Evolutionary conservation across 257 asterid genomes (phyloP).

Genomic region (Solanum appendiculatum): DNA sequence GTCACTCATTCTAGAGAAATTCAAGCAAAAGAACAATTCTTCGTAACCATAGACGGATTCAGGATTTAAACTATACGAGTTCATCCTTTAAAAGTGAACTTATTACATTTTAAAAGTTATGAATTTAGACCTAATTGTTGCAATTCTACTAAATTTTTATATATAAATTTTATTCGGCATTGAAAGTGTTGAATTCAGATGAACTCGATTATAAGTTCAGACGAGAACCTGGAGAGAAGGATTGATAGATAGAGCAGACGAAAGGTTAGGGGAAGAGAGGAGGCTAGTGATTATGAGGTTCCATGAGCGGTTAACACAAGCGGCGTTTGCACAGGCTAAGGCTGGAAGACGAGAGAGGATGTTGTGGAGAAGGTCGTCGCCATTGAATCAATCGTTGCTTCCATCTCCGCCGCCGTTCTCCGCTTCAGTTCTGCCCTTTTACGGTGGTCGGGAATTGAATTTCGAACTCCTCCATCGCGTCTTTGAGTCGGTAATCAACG

Average conservation of each 20-base stretch:
- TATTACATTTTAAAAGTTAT: background rate
- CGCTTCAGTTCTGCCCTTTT: background rate
- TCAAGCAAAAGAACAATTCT: background rate
- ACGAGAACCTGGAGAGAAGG: constrained; percentile 32
- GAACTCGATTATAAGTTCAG: background rate
- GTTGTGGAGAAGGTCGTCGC: constrained; percentile 46
- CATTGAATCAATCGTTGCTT: constrained; percentile 30
- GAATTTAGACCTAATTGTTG: background rate
- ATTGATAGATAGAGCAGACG: constrained; percentile 57
- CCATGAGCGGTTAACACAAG: constrained; percentile 81
- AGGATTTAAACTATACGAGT: background rate
- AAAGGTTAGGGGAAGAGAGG: constrained; percentile 57
- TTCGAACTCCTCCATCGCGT: background rate
- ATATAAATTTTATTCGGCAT: background rate
- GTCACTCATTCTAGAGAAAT: background rate
- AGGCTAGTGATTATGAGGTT: constrained; percentile 40
- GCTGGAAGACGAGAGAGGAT: constrained; percentile 67
- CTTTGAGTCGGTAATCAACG: background rate
- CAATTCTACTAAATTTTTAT: background rate
- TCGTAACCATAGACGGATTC: background rate
- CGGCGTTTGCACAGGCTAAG: constrained; percentile 53
- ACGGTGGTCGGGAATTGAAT: background rate
- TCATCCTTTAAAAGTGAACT: background rate
- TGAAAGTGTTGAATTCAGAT: background rate
- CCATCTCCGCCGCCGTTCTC: background rate